Conservation (phyloP, 495 filamentous ascomycete genomes). For the Penicillium canescens region DNA sequence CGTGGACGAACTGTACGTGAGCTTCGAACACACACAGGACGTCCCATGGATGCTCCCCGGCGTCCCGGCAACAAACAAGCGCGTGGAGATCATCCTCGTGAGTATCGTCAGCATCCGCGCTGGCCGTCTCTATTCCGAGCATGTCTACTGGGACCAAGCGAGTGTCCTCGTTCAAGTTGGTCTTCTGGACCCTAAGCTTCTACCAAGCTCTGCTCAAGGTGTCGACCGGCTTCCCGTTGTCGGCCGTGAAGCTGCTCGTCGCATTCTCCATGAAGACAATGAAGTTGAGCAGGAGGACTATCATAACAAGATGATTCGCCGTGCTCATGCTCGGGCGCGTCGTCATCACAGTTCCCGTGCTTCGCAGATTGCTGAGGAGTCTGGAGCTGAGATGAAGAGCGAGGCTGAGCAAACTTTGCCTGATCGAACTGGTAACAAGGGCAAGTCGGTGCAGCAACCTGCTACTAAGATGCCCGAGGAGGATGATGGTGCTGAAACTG, state of each 20-base stretch:
- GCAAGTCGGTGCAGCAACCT: conserved; percentile 21
- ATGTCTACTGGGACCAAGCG: conserved; percentile 88
- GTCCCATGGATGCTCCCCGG: conserved; percentile 84
- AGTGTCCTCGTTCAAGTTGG: conserved; percentile 77
- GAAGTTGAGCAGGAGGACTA: conserved; percentile 40
- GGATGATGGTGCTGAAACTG: conserved; percentile 16
- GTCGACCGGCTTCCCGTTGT: conserved; percentile 69
- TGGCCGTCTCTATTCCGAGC: conserved; percentile 75
- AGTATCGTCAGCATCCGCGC: conserved; percentile 74
- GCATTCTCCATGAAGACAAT: conserved; percentile 62
- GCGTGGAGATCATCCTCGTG: conserved; percentile 70
- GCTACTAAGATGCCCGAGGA: conserved; percentile 10
- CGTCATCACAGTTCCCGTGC: conserved; percentile 7
- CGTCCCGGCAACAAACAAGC: conserved; percentile 66
- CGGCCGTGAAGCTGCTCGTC: conserved; percentile 63
- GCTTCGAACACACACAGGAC: conserved; percentile 69
- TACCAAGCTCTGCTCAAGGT: conserved; percentile 47
- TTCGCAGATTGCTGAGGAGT: conserved; percentile 24
- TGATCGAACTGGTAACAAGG: conserved; percentile 19
- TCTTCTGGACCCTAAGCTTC: conserved; percentile 63
- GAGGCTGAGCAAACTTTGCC: conserved; percentile 18
- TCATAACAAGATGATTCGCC: conserved; percentile 42
- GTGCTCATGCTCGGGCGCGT: conserved; percentile 26
- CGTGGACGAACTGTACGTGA: conserved; percentile 57
- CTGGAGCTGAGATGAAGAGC: conserved; percentile 25